Base-by-base conservation (phyloP, 2,329 filamentous ascomycete species). In the Clonostachys chloroleuca region DNA sequence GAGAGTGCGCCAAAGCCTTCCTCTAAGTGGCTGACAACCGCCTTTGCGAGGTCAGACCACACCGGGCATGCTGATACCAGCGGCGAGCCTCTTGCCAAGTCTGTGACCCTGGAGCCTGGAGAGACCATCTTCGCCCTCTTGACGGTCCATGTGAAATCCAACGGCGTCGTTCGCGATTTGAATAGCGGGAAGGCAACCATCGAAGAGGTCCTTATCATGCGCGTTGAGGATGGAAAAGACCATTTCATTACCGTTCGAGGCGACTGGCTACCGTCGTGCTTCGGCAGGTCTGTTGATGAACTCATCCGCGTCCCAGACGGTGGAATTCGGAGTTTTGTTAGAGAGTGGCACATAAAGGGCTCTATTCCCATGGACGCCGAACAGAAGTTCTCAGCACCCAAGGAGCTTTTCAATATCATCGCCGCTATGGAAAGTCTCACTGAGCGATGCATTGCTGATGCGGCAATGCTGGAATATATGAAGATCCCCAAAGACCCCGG, bases 351-450 rank as follows among this genome's bases (percentile, higher is more conserved):
- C 7, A 69, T 71, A 13, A 39, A n/a, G 36, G 75, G 74, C 3
- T 70, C 73, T 52, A 85, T 79, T 49, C 74, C 70, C 42, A 79
- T 75, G 57, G 75, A 72, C 59, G 75, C 67, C 37, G 80, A 77
- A 49, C 78, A 89, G 52, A 82, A 82, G 60, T 85, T 86, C 61
- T 92, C 91, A 12, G 91, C 91, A 2, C 92, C 94, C 1, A 84
- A 88, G 51, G 92, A 96, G 64, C 75, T 97, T 9, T 95, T 96
- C 67, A 85, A 86, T 60, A 79, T 99, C 58, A 96, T 91, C 6
- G 89, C 96, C 63, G 81, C 84, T 12, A 77, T 96, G 14, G 80
- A 81, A 56, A 72, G 64, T 7, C 66, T 83, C 39, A 74, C 73
- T 4, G 81, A 82, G 53, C 73, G 80, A 17, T 74, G 71, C 24